phyloP scores from a whole-genome alignment of 495 filamentous ascomycete genomes.

The Stereocaulon alpinum region DNA sequence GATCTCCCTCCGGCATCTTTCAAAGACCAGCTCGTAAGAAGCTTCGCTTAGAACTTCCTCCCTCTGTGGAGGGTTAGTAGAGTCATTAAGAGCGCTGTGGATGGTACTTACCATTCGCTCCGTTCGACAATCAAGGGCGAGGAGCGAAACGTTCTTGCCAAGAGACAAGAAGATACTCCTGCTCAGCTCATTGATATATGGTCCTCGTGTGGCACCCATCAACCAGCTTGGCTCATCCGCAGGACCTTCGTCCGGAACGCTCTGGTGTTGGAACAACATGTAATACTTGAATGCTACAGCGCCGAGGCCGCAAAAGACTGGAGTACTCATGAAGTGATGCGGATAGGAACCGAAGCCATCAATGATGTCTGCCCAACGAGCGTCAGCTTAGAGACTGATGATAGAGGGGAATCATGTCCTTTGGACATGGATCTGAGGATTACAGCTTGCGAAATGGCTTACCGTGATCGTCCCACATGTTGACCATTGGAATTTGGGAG shows the following conservation, averaged over 20 bases:
- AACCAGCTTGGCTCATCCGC: slow-evolving; percentile 85
- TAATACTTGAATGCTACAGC: slow-evolving; percentile 96
- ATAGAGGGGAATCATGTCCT: no score
- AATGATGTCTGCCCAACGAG: slow-evolving; percentile 53
- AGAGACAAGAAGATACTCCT: slow-evolving; percentile 79
- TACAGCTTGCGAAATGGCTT: neutral
- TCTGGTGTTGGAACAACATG: slow-evolving; percentile 96
- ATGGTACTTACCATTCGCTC: slow-evolving; percentile 55
- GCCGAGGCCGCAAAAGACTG: slow-evolving; percentile 81
- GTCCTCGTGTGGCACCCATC: slow-evolving; percentile 66
- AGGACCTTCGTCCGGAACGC: slow-evolving; percentile 64
- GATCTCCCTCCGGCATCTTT: slow-evolving; percentile 72
- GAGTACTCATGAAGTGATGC: slow-evolving; percentile 81
- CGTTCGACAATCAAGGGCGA: slow-evolving; percentile 85
- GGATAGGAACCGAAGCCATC: slow-evolving; percentile 94
- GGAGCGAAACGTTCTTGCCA: slow-evolving; percentile 65
- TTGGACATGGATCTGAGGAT: neutral
- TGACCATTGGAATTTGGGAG: slow-evolving; percentile 95
- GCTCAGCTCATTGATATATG: slow-evolving; percentile 80
- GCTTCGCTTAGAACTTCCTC: slow-evolving; percentile 70
- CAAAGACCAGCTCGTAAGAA: slow-evolving; percentile 76
- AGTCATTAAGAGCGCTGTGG: neutral
- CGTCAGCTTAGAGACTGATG: neutral
- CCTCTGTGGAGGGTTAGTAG: slow-evolving; percentile 35
- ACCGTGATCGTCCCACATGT: slow-evolving; percentile 92